phyloP scores from a whole-genome alignment of 2,329 filamentous ascomycete species.

The Fusarium xylarioides region DNA sequence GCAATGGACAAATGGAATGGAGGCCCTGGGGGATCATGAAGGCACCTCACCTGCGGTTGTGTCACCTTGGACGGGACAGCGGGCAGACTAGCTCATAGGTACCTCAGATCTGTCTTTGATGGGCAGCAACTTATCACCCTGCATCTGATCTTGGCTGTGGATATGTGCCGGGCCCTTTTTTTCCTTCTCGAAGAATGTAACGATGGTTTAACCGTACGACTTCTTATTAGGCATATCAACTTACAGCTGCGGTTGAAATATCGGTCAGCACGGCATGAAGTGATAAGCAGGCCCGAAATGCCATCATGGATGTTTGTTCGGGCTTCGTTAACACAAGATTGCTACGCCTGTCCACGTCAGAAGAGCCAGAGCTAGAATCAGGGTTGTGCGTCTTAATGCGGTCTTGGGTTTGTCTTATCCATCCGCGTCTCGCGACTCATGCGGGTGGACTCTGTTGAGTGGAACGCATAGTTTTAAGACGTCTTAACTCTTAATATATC shows the following conservation, averaged over 20 bases:
- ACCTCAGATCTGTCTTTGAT: constrained; percentile 11
- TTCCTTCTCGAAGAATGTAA: constrained; percentile 22
- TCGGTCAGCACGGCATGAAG: constrained; percentile 27
- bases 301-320: background rate
- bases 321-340: background rate
- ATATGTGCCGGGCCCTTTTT: constrained; percentile 13
- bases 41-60: constrained; percentile 21
- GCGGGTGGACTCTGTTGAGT: constrained; percentile 23
- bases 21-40: constrained; percentile 13
- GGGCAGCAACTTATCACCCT: constrained; percentile 29
- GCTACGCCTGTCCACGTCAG: constrained; percentile 26
- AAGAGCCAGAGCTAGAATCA: constrained; percentile 4
- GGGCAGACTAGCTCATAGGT: constrained; percentile 8
- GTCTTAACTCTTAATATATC: constrained; percentile 9
- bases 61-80: constrained; percentile 26
- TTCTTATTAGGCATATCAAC: constrained; percentile 24
- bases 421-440: constrained; percentile 20
- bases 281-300: constrained; percentile 15
- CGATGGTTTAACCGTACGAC: constrained; percentile 32
- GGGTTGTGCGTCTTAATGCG: constrained; percentile 18
- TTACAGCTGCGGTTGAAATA: constrained; percentile 25
- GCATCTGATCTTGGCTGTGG: constrained; percentile 3
- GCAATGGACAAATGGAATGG: constrained; percentile 14
- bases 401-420: constrained; percentile 6
- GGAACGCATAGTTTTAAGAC: constrained; percentile 21